Conservation (phyloP, 345 rosid genomes). For the Eucalyptus regnans region DNA sequence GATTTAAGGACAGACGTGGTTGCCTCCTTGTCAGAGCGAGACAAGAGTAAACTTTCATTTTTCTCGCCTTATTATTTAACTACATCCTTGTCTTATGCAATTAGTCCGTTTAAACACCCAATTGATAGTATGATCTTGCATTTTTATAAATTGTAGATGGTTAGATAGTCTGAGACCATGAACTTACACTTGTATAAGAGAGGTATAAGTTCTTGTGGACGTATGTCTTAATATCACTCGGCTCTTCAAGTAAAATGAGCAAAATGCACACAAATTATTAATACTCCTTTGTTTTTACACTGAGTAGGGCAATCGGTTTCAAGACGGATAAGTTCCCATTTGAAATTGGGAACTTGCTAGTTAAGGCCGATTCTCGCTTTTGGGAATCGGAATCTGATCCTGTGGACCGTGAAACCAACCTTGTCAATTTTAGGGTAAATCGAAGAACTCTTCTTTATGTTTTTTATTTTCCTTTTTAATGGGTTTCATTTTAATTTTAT, state of each 20-base stretch:
- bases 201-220: neutral
- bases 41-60: neutral
- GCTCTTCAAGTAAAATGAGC: neutral
- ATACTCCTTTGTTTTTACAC: neutral
- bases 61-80: neutral
- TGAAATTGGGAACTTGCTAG: neutral
- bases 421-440: rapidly evolving
- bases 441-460: neutral
- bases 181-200: neutral
- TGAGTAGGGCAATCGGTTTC: neutral
- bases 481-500: neutral
- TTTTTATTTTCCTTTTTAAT: neutral
- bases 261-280: neutral
- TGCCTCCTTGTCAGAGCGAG: neutral
- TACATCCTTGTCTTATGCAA: neutral
- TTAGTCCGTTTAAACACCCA: neutral
- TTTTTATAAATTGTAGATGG: neutral
- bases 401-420: neutral
- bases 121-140: neutral
- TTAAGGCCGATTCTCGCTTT: rapidly evolving
- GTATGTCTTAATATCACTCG: rapidly evolving
- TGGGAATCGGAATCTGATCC: rapidly evolving
- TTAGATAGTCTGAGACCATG: neutral
- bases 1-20: neutral
- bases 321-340: no score